A percentile compares a stretch with the other conserved stretches of the same genome.
Evolutionary conservation across 108 stramenopile genomes (phyloP).

Genomic region (Asterionellopsis glacialis): DNA sequence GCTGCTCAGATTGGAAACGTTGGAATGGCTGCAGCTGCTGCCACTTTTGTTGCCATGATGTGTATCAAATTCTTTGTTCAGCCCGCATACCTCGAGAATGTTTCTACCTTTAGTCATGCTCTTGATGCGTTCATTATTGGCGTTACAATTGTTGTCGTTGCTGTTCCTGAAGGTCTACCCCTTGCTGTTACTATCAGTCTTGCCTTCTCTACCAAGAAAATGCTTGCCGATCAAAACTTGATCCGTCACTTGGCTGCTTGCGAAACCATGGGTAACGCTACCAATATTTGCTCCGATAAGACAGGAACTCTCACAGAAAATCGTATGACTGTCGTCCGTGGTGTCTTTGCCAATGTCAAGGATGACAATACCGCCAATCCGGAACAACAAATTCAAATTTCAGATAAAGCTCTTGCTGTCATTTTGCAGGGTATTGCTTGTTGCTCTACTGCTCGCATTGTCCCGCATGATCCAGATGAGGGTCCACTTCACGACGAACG

Average conservation of each 20-base stretch:
- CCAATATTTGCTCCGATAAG: slow-evolving; percentile 95
- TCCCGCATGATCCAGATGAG: slow-evolving; percentile 28
- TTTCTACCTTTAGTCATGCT: slow-evolving; percentile 40
- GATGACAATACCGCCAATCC: slow-evolving; percentile 36
- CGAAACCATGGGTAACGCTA: slow-evolving; percentile 97
- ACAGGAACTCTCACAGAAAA: slow-evolving; percentile 87
- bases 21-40: slow-evolving; percentile 72
- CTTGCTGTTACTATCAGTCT: slow-evolving; percentile 91
- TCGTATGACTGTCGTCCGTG: slow-evolving; percentile 81
- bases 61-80: slow-evolving; percentile 55
- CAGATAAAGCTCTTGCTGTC: slow-evolving; percentile 27
- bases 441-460: slow-evolving; percentile 56
- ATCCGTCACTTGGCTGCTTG: slow-evolving; percentile 92
- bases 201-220: slow-evolving; percentile 86
- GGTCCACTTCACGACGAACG: slow-evolving; percentile 28
- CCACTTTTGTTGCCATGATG: slow-evolving; percentile 82
- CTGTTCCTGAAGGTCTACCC: slow-evolving; percentile 95
- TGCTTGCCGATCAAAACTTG: slow-evolving; percentile 88
- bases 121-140: slow-evolving; percentile 88
- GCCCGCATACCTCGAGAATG: slow-evolving; percentile 40
- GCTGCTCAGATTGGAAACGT: slow-evolving; percentile 83
- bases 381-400: slow-evolving; percentile 11
- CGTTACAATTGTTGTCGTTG: slow-evolving; percentile 94
- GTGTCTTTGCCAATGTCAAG: slow-evolving; percentile 45
- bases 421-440: slow-evolving; percentile 57